Percentiles rank a stretch among this genome's conserved stretches.
These are phyloP conservation scores for Solanum sejunctum DNA, from an alignment of 257 asterid species.

Conservation along the genomic window DNA sequence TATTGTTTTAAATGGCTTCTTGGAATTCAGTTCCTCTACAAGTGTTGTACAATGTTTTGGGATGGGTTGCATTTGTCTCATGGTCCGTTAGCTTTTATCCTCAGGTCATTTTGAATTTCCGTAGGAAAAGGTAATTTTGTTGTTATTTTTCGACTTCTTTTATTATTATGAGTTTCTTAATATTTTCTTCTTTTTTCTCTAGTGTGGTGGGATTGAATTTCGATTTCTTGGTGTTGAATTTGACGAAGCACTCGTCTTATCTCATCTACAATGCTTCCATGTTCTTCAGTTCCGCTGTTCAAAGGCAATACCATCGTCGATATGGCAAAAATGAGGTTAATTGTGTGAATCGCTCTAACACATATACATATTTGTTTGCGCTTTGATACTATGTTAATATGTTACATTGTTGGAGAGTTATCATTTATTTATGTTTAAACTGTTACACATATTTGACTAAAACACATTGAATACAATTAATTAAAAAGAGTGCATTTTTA, in stretches of 20 bases:
- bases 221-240: constrained; percentile 67
- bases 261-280: constrained; percentile 82
- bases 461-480: neutral
- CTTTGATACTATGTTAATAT: neutral
- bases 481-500: neutral
- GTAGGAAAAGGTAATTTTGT: constrained; percentile 53
- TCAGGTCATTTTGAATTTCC: constrained; percentile 63
- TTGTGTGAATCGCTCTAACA: neutral
- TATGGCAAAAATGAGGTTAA: constrained; percentile 59
- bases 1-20: constrained; percentile 29
- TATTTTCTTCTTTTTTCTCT: neutral
- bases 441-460: neutral
- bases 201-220: constrained; percentile 91
- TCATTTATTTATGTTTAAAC: neutral
- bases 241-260: constrained; percentile 86
- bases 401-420: neutral
- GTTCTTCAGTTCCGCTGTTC: constrained; percentile 71
- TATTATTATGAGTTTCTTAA: neutral
- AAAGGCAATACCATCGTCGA: constrained; percentile 55
- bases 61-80: constrained; percentile 73
- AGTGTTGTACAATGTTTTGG: constrained; percentile 54
- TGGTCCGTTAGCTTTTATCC: constrained; percentile 98
- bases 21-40: constrained; percentile 63
- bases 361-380: neutral
- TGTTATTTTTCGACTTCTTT: neutral